phyloP scores from a whole-genome alignment of 2,329 filamentous ascomycete genomes.

The Massarina eburnea region DNA sequence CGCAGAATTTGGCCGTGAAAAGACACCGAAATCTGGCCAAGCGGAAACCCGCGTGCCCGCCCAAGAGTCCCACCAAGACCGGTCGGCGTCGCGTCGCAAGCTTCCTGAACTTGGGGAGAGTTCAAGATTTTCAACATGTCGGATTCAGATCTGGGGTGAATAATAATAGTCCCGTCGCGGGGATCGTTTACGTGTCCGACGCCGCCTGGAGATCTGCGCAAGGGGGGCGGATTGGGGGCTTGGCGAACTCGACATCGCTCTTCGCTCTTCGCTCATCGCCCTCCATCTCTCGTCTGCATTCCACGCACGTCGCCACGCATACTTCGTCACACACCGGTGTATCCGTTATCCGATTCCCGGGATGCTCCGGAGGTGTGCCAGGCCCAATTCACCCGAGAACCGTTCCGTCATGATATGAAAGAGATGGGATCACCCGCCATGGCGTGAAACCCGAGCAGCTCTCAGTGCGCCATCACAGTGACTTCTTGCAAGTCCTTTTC shows the following conservation, averaged over 20 bases:
- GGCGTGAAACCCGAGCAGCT: neutral
- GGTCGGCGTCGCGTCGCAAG: too few relatives aligned
- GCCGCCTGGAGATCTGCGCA: slow-evolving; percentile 7
- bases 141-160: too few relatives aligned
- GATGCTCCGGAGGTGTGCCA: too few relatives aligned
- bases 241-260: slow-evolving; percentile 17
- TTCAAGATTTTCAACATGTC: too few relatives aligned
- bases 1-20: too few relatives aligned
- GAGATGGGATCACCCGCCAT: neutral
- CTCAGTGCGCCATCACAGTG: neutral
- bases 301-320: neutral
- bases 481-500: neutral
- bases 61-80: too few relatives aligned
- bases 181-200: too few relatives aligned
- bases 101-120: too few relatives aligned
- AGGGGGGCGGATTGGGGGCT: slow-evolving; percentile 3
- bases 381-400: neutral
- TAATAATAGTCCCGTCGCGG: too few relatives aligned
- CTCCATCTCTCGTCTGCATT: neutral
- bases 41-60: too few relatives aligned
- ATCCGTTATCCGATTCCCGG: neutral
- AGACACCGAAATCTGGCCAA: too few relatives aligned
- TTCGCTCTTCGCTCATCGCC: slow-evolving; percentile 1
- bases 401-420: neutral
- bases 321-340: neutral